A percentile compares a stretch with the other conserved stretches of the same genome.
phyloP scores from a whole-genome alignment of 805 yeast genomes.

The Candida sanyiensis region DNA sequence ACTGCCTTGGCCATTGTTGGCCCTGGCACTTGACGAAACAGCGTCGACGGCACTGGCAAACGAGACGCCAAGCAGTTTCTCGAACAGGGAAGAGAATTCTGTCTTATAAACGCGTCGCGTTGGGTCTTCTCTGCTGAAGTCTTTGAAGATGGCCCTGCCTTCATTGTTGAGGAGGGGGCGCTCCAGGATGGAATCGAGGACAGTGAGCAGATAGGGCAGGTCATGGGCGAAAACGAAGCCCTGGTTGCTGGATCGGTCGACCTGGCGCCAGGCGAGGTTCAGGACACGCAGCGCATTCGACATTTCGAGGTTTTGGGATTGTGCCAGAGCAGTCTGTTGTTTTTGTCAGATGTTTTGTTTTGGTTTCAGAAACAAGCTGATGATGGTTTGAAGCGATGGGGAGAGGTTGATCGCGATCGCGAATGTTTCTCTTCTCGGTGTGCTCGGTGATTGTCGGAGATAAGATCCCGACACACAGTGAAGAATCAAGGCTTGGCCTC shows the following conservation, averaged over 20 bases:
- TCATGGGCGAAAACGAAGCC: conserved; percentile 21
- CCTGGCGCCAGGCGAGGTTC: conserved; percentile 23
- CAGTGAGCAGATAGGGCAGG: conserved; percentile 18
- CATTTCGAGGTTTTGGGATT: background rate
- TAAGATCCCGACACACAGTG: too few species aligned
- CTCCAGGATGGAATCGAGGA: conserved; percentile 19
- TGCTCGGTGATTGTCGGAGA: too few species aligned
- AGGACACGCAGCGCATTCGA: conserved; percentile 6
- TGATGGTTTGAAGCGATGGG: too few species aligned
- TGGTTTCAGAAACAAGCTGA: too few species aligned
- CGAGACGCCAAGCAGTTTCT: conserved; percentile 28
- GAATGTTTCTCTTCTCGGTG: too few species aligned
- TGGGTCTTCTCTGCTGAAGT: conserved; percentile 28
- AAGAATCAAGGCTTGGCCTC: too few species aligned
- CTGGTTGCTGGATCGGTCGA: conserved; percentile 11
- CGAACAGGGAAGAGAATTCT: conserved; percentile 29
- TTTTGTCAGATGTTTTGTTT: background rate
- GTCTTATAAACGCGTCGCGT: conserved; percentile 28
- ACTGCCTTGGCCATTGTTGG: too few species aligned
- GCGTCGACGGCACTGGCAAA: conserved; percentile 26
- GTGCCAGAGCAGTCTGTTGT: background rate
- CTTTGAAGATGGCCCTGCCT: conserved; percentile 23
- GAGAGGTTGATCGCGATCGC: too few species aligned
- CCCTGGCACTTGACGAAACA: conserved; percentile 1
- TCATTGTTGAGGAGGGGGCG: conserved; percentile 24